phyloP scores from a whole-genome alignment of 2,329 filamentous ascomycete species.

The Aspergillus sp. region DNA sequence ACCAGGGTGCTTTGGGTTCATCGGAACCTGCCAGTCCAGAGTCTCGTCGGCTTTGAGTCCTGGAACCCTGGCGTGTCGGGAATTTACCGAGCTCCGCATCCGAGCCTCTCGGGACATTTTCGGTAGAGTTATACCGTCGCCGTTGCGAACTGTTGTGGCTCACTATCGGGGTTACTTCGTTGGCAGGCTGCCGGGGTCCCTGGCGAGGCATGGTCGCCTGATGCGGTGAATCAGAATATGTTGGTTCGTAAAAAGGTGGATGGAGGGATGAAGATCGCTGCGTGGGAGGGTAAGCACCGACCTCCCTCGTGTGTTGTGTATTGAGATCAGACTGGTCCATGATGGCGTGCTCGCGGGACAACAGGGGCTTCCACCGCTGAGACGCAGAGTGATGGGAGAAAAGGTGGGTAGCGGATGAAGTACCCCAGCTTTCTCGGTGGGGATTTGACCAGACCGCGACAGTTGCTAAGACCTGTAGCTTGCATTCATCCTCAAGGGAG shows the following conservation, averaged over 20 bases:
- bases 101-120: constrained; percentile 18
- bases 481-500: neutral
- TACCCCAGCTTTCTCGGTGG: constrained; percentile 13
- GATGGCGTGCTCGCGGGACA: constrained; percentile 33
- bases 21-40: constrained; percentile 7
- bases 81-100: constrained; percentile 12
- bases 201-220: constrained; percentile 20
- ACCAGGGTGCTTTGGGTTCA: constrained; percentile 40
- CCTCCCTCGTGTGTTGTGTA: constrained; percentile 20
- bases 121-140: constrained; percentile 36
- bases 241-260: constrained; percentile 15
- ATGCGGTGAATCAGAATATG: constrained; percentile 21
- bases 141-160: constrained; percentile 21
- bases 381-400: constrained; percentile 5
- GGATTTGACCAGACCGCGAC: neutral
- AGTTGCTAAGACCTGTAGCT: neutral
- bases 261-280: constrained; percentile 23
- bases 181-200: constrained; percentile 18
- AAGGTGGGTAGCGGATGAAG: constrained; percentile 10
- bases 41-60: constrained; percentile 6
- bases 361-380: constrained; percentile 10
- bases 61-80: constrained; percentile 8
- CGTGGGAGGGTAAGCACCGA: constrained; percentile 21
- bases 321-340: constrained; percentile 33
- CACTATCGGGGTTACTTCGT: constrained; percentile 36